A percentile compares a stretch with the other conserved stretches of the same genome.
phyloP scores from a whole-genome alignment of 2,329 filamentous ascomycete species.

The Dactylellina sp. region DNA sequence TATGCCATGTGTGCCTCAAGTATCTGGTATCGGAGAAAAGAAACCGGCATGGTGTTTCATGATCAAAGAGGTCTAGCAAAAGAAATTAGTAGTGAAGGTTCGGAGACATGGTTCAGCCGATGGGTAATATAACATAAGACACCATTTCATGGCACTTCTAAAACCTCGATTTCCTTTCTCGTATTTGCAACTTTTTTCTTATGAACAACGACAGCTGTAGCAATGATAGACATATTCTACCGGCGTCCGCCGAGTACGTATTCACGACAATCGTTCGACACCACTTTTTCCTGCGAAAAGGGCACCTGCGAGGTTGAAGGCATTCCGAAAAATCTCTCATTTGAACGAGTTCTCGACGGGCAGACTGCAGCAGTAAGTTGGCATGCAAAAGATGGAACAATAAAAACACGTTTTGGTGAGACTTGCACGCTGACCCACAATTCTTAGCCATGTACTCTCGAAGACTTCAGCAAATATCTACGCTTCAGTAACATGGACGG shows the following conservation, averaged over 20 bases:
- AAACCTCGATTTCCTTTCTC: background rate
- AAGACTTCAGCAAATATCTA: slow-evolving; percentile 44
- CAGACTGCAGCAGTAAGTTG: slow-evolving; percentile 30
- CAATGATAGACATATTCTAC: slow-evolving; percentile 51
- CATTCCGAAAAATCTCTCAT: slow-evolving; percentile 40
- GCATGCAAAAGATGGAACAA: background rate
- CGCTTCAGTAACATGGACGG: slow-evolving; percentile 49
- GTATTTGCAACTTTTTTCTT: background rate
- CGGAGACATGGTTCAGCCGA: background rate
- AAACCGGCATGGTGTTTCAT: background rate
- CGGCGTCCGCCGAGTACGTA: slow-evolving; percentile 40
- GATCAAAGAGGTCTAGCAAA: too few species aligned
- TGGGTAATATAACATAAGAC: slow-evolving; percentile 17
- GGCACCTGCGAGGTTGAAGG: slow-evolving; percentile 32
- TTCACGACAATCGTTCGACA: slow-evolving; percentile 31
- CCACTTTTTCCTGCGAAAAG: slow-evolving; percentile 24
- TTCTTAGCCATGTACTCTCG: slow-evolving; percentile 37
- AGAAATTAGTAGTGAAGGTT: too few species aligned
- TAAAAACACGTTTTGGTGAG: background rate
- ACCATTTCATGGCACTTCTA: background rate
- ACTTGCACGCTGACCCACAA: background rate
- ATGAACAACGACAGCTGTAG: background rate
- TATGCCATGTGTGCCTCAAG: background rate
- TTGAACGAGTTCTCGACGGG: slow-evolving; percentile 30
- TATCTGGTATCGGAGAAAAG: slow-evolving; percentile 6